These are phyloP conservation scores for Pelargonium nanum DNA, from an alignment of 345 rosid species.

Conservation along the genomic window DNA sequence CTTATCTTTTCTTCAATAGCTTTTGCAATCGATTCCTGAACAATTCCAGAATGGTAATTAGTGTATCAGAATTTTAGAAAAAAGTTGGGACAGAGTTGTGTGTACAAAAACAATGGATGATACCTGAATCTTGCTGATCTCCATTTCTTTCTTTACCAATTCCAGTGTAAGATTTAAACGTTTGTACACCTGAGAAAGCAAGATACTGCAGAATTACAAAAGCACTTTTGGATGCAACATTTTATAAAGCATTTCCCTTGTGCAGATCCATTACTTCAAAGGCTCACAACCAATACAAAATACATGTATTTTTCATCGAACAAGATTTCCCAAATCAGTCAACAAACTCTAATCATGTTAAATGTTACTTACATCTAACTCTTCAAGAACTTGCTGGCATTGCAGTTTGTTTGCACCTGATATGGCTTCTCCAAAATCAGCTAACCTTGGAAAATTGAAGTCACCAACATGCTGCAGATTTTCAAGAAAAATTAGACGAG, in stretches of 20 bases:
- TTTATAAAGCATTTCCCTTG: no score
- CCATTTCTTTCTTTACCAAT: slow-evolving; percentile 92
- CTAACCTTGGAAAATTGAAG: slow-evolving; percentile 75
- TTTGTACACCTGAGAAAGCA: slow-evolving; percentile 62
- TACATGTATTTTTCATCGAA: not conserved
- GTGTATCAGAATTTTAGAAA: not conserved
- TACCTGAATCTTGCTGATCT: slow-evolving; percentile 98
- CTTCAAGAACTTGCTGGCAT: slow-evolving; percentile 89
- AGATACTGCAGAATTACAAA: slow-evolving; percentile 1
- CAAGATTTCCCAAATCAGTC: not conserved
- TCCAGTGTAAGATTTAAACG: slow-evolving; percentile 79
- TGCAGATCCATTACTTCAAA: no score
- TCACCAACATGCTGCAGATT: slow-evolving; percentile 85
- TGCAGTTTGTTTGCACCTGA: slow-evolving; percentile 84
- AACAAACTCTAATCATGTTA: slow-evolving; percentile 4
- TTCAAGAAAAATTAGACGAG: slow-evolving; percentile 1
- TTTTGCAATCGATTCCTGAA: slow-evolving; percentile 88
- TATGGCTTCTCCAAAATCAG: slow-evolving; percentile 99
- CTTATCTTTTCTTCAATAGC: slow-evolving; percentile 98
- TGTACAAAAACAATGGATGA: not conserved
- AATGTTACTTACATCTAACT: slow-evolving; percentile 73
- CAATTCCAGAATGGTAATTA: slow-evolving; percentile 8
- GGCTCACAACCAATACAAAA: not conserved
- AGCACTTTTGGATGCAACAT: not conserved
- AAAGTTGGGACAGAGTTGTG: not conserved